These are phyloP conservation scores for Ogataea minuta DNA, from an alignment of 805 yeast species.

Conservation along the genomic window DNA sequence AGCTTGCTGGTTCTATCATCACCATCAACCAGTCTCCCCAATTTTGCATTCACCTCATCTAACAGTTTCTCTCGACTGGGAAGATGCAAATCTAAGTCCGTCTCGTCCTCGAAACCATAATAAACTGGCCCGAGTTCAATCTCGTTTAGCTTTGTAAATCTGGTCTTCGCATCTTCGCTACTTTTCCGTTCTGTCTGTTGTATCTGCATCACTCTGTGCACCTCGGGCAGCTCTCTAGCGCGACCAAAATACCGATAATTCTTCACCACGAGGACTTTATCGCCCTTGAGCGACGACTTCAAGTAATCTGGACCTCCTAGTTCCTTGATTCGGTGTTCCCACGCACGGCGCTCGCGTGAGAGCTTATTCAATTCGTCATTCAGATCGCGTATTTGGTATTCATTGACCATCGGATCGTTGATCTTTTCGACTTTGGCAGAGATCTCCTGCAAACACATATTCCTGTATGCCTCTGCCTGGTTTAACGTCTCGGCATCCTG, in stretches of 20 bases:
- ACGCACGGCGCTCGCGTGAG: slow-evolving; percentile 63
- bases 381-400: slow-evolving; percentile 62
- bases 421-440: slow-evolving; percentile 57
- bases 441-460: slow-evolving; percentile 60
- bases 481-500: slow-evolving; percentile 50
- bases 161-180: slow-evolving; percentile 15
- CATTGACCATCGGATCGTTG: slow-evolving; percentile 58
- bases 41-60: too few species aligned
- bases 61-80: too few species aligned
- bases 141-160: slow-evolving; percentile 12
- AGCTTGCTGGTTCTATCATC: slow-evolving; percentile 27
- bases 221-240: slow-evolving; percentile 78
- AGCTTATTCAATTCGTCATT: slow-evolving; percentile 73
- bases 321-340: slow-evolving; percentile 73
- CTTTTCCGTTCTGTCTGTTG: slow-evolving; percentile 15
- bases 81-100: too few species aligned
- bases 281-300: slow-evolving; percentile 12
- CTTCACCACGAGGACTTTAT: slow-evolving; percentile 29
- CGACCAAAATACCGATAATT: slow-evolving; percentile 81
- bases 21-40: slow-evolving; percentile 7
- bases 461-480: slow-evolving; percentile 72
- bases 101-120: slow-evolving; percentile 42
- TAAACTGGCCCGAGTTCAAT: slow-evolving; percentile 35
- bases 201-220: slow-evolving; percentile 39
- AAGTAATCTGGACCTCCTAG: slow-evolving; percentile 75